Evolutionary conservation across 768 basidiomycete species (phyloP).

Genomic region (Suillus placidus): DNA sequence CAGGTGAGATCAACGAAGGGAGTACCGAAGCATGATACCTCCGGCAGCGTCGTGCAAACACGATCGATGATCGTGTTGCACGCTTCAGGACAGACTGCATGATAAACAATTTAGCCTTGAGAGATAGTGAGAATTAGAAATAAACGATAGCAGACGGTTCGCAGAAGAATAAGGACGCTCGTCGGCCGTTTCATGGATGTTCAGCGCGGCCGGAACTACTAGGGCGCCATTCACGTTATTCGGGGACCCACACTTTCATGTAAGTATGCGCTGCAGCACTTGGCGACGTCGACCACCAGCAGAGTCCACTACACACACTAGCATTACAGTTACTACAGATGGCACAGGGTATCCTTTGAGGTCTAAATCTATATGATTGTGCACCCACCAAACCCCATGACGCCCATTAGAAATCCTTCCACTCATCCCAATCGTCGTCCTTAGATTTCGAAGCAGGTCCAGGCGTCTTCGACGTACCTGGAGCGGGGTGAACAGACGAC

Average conservation of each 20-base stretch:
- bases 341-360: background rate
- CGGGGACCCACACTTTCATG: background rate
- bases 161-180: background rate
- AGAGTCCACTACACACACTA: background rate
- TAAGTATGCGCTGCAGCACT: too few species aligned
- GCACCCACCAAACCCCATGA: background rate
- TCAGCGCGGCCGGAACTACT: conserved; percentile 9
- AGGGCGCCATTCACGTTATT: background rate
- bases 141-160: background rate
- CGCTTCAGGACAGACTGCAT: conserved; percentile 24
- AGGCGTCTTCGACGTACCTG: conserved; percentile 20
- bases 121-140: background rate
- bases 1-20: conserved; percentile 68
- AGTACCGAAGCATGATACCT: conserved; percentile 73
- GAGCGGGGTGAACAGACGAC: conserved; percentile 11
- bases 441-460: conserved; percentile 34
- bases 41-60: conserved; percentile 25
- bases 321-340: background rate
- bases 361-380: background rate
- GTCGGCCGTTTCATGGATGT: background rate
- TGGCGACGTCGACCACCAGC: background rate
- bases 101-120: background rate
- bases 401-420: conserved; percentile 73
- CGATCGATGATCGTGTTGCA: conserved; percentile 5
- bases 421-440: conserved; percentile 72